phyloP scores from a whole-genome alignment of 352 stramenopile genomes.

The Thalassiosira livingstoniorum region DNA sequence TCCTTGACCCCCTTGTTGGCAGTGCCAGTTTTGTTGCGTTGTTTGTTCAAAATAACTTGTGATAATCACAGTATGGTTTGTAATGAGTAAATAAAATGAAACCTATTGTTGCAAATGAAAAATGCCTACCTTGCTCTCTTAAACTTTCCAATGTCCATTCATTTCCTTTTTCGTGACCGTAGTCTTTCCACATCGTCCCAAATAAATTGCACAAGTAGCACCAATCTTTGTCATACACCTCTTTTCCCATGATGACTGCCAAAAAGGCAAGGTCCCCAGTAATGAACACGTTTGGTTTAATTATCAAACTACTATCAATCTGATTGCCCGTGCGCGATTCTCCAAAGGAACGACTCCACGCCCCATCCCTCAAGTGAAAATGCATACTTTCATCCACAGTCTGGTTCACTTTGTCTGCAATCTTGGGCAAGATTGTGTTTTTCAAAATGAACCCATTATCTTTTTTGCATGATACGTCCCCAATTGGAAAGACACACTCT shows the following conservation, averaged over 20 bases:
- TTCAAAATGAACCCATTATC: constrained; percentile 17
- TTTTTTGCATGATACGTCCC: constrained; percentile 30
- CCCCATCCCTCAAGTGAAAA: constrained; percentile 7
- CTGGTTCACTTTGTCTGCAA: constrained; percentile 16
- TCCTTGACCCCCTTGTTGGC: not conserved
- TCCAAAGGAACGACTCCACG: too few relatives aligned
- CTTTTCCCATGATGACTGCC: constrained; percentile 22
- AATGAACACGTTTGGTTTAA: constrained; percentile 5
- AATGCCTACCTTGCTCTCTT: not conserved
- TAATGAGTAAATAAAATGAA: too few relatives aligned
- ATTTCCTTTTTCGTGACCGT: constrained; percentile 2
- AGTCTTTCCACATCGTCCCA: constrained; percentile 1
- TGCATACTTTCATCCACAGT: constrained; percentile 2
- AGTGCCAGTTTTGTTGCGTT: constrained; percentile 4
- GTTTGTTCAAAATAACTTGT: not conserved
- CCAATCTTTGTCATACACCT: constrained; percentile 13
- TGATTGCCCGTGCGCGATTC: too few relatives aligned
- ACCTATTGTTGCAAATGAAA: too few relatives aligned
- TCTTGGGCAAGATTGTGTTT: constrained; percentile 11
- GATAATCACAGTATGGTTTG: too few relatives aligned
- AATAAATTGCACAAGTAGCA: constrained; percentile 25
- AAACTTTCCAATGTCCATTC: not conserved
- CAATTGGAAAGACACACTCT: constrained; percentile 14
- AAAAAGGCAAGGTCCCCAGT: constrained; percentile 25
- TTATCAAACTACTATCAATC: too few relatives aligned